Evolutionary conservation across 306 rosid genomes (phyloP).

Genomic region (Lathyrus tuberosus): DNA sequence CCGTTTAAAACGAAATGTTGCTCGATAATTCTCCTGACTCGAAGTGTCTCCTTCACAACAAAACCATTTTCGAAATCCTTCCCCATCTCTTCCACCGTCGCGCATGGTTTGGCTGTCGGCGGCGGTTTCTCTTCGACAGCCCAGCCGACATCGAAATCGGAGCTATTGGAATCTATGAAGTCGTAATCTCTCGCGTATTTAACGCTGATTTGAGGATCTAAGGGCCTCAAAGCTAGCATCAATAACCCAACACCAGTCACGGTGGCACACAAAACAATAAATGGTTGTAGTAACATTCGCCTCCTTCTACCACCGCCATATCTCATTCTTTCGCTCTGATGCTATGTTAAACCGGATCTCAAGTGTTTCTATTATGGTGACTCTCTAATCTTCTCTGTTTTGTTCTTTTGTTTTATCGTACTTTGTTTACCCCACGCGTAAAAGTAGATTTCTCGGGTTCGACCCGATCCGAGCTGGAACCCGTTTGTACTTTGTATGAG

Average conservation of each 20-base stretch:
- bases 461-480: slow-evolving; percentile 6
- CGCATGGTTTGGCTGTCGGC: slow-evolving; percentile 47
- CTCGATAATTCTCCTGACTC: slow-evolving; percentile 65
- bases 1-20: slow-evolving; percentile 73
- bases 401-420: not conserved
- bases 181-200: slow-evolving; percentile 41
- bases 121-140: slow-evolving; percentile 14
- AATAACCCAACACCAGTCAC: slow-evolving; percentile 55
- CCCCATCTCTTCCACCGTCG: slow-evolving; percentile 93
- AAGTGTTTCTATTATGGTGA: not conserved
- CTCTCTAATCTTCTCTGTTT: not conserved
- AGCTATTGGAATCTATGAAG: slow-evolving; percentile 34
- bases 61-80: slow-evolving; percentile 47
- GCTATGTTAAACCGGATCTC: slow-evolving; percentile 39
- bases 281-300: slow-evolving; percentile 48
- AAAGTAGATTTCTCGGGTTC: slow-evolving; percentile 21
- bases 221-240: slow-evolving; percentile 57
- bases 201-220: slow-evolving; percentile 55
- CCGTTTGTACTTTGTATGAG: not conserved
- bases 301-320: slow-evolving; percentile 63
- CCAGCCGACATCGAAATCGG: slow-evolving; percentile 28
- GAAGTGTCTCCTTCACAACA: slow-evolving; percentile 53
- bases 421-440: slow-evolving; percentile 10
- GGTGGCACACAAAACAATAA: slow-evolving; percentile 53
- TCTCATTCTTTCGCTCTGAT: slow-evolving; percentile 46